Evolutionary conservation across 139 green algal species (phyloP), one percentile per base, ranked within the genome.

Genomic region (Chlamydomonas incerta): DNA sequence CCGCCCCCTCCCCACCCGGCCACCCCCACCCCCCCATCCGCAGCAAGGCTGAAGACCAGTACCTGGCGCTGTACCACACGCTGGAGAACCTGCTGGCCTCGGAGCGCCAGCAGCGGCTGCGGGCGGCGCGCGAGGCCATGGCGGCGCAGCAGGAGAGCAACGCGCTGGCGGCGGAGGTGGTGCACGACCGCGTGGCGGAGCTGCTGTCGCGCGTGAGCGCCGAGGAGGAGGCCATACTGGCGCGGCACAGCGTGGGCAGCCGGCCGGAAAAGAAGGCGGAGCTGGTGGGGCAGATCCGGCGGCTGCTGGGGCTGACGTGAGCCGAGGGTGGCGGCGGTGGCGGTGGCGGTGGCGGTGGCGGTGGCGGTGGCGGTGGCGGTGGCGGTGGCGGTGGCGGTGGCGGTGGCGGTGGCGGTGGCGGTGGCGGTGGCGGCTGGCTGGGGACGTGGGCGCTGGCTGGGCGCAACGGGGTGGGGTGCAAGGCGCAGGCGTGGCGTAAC

Each of bases 101-200:
- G 28, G 84, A 88, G 84, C 74, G 68, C 29, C 84, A 75, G 31
- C 74, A 77, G 67, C 84, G 84, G 34, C n/a, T 88, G 67, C 37
- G 52, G 2, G 60, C 18, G 26, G 60, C 21, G 60, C 34, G 52
- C 20, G 83, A 88, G 50, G 83, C 83, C 14, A 2, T n/a, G 18
- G 26, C 50, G 11, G 83, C 83, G 34, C 66, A 73, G 28, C 63
- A 66, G 23, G 29, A 83, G 17, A 28, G 29, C 34, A 52, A 60
- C 17, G 17, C 47, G n/a, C 41, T 83, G 77, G 41, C 77, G 8
- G 63, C 50, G 18, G n/a, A 21, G 34, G 50, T 82, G 66, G 34
- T 55, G 34, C 26, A 29, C 1, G 34, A 71, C 35, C 24, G 34
- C 23, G 20, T 80, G 74, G 66, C 34, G 41, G 75, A 75, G 37